Evolutionary conservation across 139 green algal genomes (phyloP), one percentile per base, ranked within the genome.

Genomic region (Micractinium sp.): DNA sequence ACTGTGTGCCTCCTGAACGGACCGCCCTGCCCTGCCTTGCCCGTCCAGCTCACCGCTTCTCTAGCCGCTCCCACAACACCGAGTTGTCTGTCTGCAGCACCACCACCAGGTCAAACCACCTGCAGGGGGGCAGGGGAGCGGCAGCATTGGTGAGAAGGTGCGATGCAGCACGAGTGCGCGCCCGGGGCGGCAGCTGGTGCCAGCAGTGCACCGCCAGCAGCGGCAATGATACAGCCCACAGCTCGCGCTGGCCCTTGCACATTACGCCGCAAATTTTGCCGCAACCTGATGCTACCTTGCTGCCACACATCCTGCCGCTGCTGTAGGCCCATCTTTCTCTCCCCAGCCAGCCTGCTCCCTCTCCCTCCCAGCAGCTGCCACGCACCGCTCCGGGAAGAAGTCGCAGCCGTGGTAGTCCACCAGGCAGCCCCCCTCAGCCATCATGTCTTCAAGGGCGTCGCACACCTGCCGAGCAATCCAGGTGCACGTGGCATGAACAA

Each of bases 331-430:
- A 73, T 29, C 69, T 20, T 76, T 27, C 69, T 27, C 22, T 76
- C 69, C 69, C 29, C 27, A 23, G 3, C 12, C 69, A 33, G 20
- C 29, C 69, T 76, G 27, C 69, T 38, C 69, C 69, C 12, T 19
- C 2, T 20, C 27, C 69, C 22, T 95, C 3, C 99, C 88, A 0
- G 99, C 96, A 38, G 98, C 88, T 80, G 99, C 96, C 88, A 99
- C 99, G 95, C 96, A 99, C 76, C 98, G 91, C 76, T 99, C 98
- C 20, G 98, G 98, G 88, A 99, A 99, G 69, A 99, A 98, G 88
- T 99, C 98, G 91, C 97, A 99, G 73, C 93, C 92, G 92, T 99
- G 98, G 88, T 99, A 96, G 89, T 99, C 98, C 33, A 99, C 95
- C 1, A 99, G 80, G 81, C 90, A 93, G 77, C 96, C 98, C 13